phyloP scores from a whole-genome alignment of 371 early-diverging fungal genomes.

The Rhizopus sp. region DNA sequence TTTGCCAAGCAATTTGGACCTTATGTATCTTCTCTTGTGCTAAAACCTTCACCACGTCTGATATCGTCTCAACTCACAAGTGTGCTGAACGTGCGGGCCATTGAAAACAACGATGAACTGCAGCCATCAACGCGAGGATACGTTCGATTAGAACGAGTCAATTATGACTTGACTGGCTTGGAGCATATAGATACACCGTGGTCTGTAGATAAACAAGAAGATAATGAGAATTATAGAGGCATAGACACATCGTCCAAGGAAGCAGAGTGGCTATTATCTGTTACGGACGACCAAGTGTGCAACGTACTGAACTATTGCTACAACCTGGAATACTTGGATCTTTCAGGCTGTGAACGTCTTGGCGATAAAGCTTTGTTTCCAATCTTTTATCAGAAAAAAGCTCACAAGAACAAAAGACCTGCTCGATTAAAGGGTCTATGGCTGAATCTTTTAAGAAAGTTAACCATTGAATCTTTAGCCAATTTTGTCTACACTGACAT shows the following conservation, averaged over 20 bases:
- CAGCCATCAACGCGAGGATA: conserved; percentile 27
- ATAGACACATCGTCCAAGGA: conserved; percentile 41
- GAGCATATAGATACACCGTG: conserved; percentile 24
- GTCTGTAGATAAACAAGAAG: neutral
- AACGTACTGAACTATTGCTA: conserved; percentile 19
- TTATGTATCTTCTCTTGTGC: conserved; percentile 26
- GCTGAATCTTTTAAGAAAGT: conserved; percentile 18
- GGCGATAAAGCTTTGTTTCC: conserved; percentile 16
- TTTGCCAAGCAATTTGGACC: conserved; percentile 14
- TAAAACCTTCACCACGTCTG: conserved; percentile 36
- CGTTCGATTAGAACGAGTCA: conserved; percentile 28
- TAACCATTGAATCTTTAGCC: conserved; percentile 1
- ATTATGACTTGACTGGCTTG: conserved; percentile 34
- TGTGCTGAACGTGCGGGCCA: conserved; percentile 11
- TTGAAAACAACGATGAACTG: conserved; percentile 22
- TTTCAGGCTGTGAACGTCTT: conserved; percentile 39
- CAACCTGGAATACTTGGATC: conserved; percentile 28
- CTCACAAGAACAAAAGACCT: neutral
- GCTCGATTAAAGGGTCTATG: conserved; percentile 17
- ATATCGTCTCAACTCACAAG: conserved; percentile 25
- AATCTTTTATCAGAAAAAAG: neutral
- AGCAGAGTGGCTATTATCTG: conserved; percentile 38
- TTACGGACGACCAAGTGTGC: conserved; percentile 22
- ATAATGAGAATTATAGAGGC: conserved; percentile 35
- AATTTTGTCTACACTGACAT: conserved; percentile 7